These are phyloP conservation scores for Pseudogymnoascus sp. DNA, from an alignment of 2,329 filamentous ascomycete genomes.

Conservation along the genomic window DNA sequence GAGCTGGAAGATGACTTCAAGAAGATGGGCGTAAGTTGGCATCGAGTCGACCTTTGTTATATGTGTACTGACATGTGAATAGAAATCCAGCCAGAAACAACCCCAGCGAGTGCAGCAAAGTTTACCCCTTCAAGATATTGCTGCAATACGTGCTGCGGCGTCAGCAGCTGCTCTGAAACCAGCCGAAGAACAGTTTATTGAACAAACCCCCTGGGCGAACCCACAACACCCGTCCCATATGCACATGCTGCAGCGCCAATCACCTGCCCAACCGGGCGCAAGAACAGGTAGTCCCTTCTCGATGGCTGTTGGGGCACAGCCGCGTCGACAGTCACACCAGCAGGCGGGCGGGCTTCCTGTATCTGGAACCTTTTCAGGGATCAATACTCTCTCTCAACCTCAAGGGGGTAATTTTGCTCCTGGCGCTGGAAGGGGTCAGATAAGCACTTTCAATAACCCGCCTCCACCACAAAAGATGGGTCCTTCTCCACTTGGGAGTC, in stretches of 20 bases:
- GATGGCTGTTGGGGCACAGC: slow-evolving; percentile 23
- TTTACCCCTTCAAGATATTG: slow-evolving; percentile 27
- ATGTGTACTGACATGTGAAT: slow-evolving; percentile 20
- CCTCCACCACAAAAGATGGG: slow-evolving; percentile 24
- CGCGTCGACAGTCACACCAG: slow-evolving; percentile 35
- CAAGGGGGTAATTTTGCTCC: not conserved
- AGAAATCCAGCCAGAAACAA: slow-evolving; percentile 21
- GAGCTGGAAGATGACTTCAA: slow-evolving; percentile 84
- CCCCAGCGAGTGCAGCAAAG: slow-evolving; percentile 18
- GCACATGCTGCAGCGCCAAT: slow-evolving; percentile 34
- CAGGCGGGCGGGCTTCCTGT: slow-evolving; percentile 22
- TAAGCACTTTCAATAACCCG: not conserved
- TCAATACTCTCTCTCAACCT: not conserved
- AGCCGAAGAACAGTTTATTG: slow-evolving; percentile 78
- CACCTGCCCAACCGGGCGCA: slow-evolving; percentile 32
- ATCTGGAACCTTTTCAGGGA: slow-evolving; percentile 29
- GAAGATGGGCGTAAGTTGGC: slow-evolving; percentile 71
- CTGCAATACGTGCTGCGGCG: slow-evolving; percentile 25
- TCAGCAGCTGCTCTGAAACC: slow-evolving; percentile 39
- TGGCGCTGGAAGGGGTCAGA: not conserved
- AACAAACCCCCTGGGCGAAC: slow-evolving; percentile 89
- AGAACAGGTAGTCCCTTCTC: slow-evolving; percentile 31
- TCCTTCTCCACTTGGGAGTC: slow-evolving; percentile 27
- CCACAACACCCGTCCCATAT: slow-evolving; percentile 68
- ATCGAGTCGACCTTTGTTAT: slow-evolving; percentile 11